These are phyloP conservation scores for Colletotrichum magnum DNA, from an alignment of 2,329 filamentous ascomycete species.

Conservation along the genomic window DNA sequence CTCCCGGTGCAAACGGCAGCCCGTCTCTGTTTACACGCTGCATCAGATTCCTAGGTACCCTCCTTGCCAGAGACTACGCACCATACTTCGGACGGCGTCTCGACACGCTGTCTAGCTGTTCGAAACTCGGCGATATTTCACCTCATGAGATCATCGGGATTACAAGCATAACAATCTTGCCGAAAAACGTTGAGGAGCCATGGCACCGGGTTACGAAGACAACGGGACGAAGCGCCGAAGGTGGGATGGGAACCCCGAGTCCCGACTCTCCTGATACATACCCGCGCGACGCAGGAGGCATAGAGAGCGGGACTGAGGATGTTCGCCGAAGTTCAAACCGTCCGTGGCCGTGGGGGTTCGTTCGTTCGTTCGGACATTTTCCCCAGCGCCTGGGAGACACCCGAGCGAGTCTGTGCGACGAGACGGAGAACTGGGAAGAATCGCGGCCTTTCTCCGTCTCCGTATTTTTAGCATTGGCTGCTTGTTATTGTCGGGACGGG, in stretches of 20 bases:
- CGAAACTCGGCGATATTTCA: slow-evolving; percentile 22
- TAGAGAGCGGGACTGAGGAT: not conserved
- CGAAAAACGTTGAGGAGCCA: slow-evolving; percentile 9
- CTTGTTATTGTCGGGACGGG: not conserved
- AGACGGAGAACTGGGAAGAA: not conserved
- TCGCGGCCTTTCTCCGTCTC: not conserved
- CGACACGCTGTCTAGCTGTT: slow-evolving; percentile 5
- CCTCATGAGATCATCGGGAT: slow-evolving; percentile 10
- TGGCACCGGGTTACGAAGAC: slow-evolving; percentile 25
- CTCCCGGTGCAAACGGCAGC: slow-evolving; percentile 14
- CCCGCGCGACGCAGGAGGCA: slow-evolving; percentile 17
- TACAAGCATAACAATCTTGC: not conserved
- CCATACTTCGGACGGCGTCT: slow-evolving; percentile 36
- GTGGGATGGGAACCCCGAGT: not conserved
- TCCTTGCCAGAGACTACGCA: slow-evolving; percentile 18
- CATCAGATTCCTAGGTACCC: not conserved
- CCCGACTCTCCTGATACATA: slow-evolving; percentile 22
- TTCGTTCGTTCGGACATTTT: slow-evolving; percentile 17
- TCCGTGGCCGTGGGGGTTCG: slow-evolving; percentile 33
- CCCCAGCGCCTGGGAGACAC: not conserved
- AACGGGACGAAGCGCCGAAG: slow-evolving; percentile 17
- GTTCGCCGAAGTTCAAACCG: slow-evolving; percentile 34
- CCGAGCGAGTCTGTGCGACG: slow-evolving; percentile 29
- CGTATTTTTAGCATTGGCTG: slow-evolving; percentile 6
- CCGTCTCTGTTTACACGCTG: not conserved